Percentiles rank a stretch among this genome's conserved stretches.
Evolutionary conservation across 768 basidiomycete genomes (phyloP).

Genomic region (Ramaria rubella): DNA sequence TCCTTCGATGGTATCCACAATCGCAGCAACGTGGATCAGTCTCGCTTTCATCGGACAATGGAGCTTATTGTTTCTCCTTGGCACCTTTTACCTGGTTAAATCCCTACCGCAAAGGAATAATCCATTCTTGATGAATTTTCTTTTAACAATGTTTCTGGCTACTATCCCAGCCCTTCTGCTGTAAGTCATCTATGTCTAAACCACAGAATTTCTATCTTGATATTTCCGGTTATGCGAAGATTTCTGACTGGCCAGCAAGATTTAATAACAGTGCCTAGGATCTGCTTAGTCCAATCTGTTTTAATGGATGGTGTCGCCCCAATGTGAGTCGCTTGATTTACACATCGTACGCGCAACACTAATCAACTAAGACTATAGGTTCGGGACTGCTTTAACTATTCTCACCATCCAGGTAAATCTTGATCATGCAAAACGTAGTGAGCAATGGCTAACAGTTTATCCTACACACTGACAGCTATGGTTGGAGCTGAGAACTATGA

Average conservation of each 20-base stretch:
- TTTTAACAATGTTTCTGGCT: neutral
- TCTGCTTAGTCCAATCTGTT: neutral
- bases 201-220: neutral
- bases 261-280: neutral
- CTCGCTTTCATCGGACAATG: neutral
- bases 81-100: neutral
- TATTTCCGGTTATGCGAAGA: neutral
- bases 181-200: neutral
- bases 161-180: neutral
- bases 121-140: neutral
- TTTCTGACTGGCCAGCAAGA: neutral
- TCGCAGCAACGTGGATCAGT: neutral
- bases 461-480: neutral
- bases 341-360: neutral
- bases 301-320: neutral
- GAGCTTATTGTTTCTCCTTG: neutral
- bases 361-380: neutral
- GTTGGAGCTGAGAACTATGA: neutral
- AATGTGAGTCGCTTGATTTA: neutral
- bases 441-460: neutral
- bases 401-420: neutral
- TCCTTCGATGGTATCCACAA: neutral
- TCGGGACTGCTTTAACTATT: neutral
- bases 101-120: neutral
- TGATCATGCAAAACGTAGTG: neutral